Base-by-base conservation (phyloP, 257 asterid genomes). In the Linaria vulgaris region DNA sequence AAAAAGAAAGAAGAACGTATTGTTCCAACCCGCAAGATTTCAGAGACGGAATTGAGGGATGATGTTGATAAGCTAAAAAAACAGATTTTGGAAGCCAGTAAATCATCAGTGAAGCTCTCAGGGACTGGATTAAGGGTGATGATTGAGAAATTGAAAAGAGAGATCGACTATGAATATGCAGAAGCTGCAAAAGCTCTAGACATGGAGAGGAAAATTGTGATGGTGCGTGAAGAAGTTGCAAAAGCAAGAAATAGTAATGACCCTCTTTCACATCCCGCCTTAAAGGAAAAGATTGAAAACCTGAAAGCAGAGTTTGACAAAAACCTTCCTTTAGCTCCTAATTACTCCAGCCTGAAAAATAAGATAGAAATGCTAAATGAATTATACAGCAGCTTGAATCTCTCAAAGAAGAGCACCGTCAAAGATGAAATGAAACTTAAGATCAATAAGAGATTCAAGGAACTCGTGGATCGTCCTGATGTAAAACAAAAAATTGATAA, bases 151-250 rank as follows among this genome's bases (percentile, higher is more conserved):
- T 69, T 92, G 72, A 69, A 74, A 73, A 71, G 77, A 44, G 91
- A 82, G 71, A 67, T 89, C 9, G 91, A 80, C 31, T 52, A 16
- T 30, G 96, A 92, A 73, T 82, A 75, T 72, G 69, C 76, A 3
- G 82, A 76, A 74, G 95, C 96, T 67, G 94, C 80, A 59, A 83
- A 83, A 75, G 81, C 84, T 66, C 50, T 87, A 59, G 96, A 94
- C 12, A 69, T 86, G 67, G 73, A 74, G 73, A 88, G 79, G 56
- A 85, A 85, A 61, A 59, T 85, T 37, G 41, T 66, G 78, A 73
- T 51, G 83, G 47, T 81, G 66, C 82, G 84, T 16, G 87, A 80
- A 76, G 94, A 85, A 79, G 56, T 78, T 66, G 85, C 78, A 4
- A 79, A 87, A 81, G 81, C 79, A 45, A 79, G 79, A 58, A 85